A percentile compares a stretch with the other conserved stretches of the same genome.
Evolutionary conservation across 768 basidiomycete species (phyloP).

Genomic region (Lactarius indigo): DNA sequence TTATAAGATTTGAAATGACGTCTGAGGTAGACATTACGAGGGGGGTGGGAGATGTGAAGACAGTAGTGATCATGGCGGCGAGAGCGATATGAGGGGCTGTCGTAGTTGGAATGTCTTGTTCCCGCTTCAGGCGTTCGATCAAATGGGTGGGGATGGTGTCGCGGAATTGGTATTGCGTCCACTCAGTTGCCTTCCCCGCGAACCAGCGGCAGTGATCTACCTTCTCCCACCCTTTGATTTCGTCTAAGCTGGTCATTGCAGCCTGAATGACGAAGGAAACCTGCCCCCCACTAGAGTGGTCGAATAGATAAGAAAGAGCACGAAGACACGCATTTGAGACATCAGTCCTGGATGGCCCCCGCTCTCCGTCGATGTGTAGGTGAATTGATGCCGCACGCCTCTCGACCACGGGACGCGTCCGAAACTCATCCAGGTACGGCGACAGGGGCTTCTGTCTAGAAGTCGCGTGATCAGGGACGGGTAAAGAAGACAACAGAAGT

Average conservation of each 20-base stretch:
- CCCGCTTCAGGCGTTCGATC: constrained; percentile 69
- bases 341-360: constrained; percentile 70
- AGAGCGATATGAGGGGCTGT: constrained; percentile 56
- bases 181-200: constrained; percentile 71
- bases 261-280: constrained; percentile 69
- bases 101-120: constrained; percentile 49
- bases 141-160: constrained; percentile 84
- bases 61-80: constrained; percentile 73
- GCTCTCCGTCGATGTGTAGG: constrained; percentile 82
- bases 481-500: neutral
- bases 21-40: constrained; percentile 92
- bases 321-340: constrained; percentile 73
- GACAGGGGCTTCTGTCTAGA: constrained; percentile 67
- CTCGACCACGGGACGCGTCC: constrained; percentile 72
- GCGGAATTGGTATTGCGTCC: constrained; percentile 91
- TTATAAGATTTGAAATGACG: constrained; percentile 73
- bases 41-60: constrained; percentile 79
- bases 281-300: constrained; percentile 74
- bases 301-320: constrained; percentile 66
- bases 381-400: constrained; percentile 88
- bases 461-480: constrained; percentile 16
- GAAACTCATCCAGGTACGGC: constrained; percentile 80
- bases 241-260: constrained; percentile 64
- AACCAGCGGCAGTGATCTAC: constrained; percentile 79
- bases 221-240: constrained; percentile 59